Percentiles rank a stretch among this genome's conserved stretches.
Conservation (phyloP, 2,329 filamentous ascomycete species). For the Hypoxylon sp. region DNA sequence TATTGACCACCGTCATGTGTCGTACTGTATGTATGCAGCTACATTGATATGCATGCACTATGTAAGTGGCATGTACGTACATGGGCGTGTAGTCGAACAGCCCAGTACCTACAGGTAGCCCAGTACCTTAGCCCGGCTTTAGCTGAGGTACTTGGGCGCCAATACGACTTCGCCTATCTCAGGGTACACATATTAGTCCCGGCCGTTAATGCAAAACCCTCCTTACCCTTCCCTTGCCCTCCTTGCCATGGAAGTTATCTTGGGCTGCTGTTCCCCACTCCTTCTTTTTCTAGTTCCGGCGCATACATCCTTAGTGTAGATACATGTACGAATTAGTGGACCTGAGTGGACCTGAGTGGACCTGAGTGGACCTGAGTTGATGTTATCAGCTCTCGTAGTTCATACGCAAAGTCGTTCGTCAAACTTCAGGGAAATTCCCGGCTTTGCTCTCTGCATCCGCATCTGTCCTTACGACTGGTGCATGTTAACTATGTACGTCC, state of each 20-base stretch:
- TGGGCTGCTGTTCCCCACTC: slow-evolving; percentile 31
- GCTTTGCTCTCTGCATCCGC: slow-evolving; percentile 29
- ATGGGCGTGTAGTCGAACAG: slow-evolving; percentile 3
- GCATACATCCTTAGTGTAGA: slow-evolving; percentile 18
- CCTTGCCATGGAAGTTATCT: slow-evolving; percentile 13
- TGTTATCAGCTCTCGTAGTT: slow-evolving; percentile 36
- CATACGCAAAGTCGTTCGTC: slow-evolving; percentile 33
- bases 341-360: slow-evolving; percentile 21
- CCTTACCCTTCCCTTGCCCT: neutral
- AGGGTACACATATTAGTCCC: slow-evolving; percentile 26
- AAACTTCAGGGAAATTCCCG: slow-evolving; percentile 28
- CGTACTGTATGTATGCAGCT: slow-evolving; percentile 32
- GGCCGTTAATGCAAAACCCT: slow-evolving; percentile 20
- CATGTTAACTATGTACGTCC: slow-evolving; percentile 27
- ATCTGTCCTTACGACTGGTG: slow-evolving; percentile 17
- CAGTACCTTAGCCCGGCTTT: neutral
- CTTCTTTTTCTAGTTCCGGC: slow-evolving; percentile 45
- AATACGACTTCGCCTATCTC: slow-evolving; percentile 11
- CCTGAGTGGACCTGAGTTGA: slow-evolving; percentile 22
- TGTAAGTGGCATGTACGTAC: slow-evolving; percentile 23
- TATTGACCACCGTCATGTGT: too few species aligned
- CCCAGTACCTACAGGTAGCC: neutral
- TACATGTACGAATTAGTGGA: slow-evolving; percentile 4
- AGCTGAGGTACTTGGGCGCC: slow-evolving; percentile 16
- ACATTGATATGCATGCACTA: slow-evolving; percentile 20